These are phyloP conservation scores for Suhomyces kunorum DNA, from an alignment of 1,139 yeast genomes.

Conservation along the genomic window DNA sequence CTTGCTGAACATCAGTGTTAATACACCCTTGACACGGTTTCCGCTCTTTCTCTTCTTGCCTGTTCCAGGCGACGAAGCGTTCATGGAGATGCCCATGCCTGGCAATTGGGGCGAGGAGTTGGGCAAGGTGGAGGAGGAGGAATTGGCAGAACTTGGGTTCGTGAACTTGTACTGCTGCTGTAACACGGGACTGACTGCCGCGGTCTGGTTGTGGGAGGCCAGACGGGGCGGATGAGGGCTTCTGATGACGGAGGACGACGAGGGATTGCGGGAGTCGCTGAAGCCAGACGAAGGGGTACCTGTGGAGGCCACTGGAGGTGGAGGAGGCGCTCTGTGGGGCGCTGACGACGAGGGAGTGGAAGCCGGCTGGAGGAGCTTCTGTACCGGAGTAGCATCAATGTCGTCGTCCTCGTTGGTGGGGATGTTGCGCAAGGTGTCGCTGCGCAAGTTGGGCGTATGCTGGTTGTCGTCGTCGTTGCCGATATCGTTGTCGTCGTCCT, in stretches of 20 bases:
- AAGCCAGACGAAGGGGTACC: conserved; percentile 1
- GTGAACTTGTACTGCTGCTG: conserved; percentile 21
- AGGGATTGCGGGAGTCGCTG: conserved; percentile 17
- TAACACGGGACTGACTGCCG: conserved; percentile 39
- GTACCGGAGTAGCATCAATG: conserved; percentile 25
- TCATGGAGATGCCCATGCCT: conserved; percentile 25
- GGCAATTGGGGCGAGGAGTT: conserved; percentile 26
- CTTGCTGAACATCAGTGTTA: conserved; percentile 45
- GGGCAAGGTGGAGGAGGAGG: conserved; percentile 16
- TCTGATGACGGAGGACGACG: conserved; percentile 28
- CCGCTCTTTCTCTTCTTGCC: conserved; percentile 38
- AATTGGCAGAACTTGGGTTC: conserved; percentile 14
- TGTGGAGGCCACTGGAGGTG: conserved; percentile 5
- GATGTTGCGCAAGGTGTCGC: conserved; percentile 33
- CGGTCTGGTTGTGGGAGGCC: conserved; percentile 28
- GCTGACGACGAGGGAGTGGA: conserved; percentile 4
- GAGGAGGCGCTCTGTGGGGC: conserved; percentile 7
- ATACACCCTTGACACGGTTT: conserved; percentile 43
- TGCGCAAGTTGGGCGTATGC: conserved; percentile 19
- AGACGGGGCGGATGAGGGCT: conserved; percentile 19
- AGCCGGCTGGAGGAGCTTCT: conserved; percentile 3
- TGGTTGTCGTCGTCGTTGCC: neutral
- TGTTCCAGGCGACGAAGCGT: conserved; percentile 12
- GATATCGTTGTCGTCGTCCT: conserved; percentile 5
- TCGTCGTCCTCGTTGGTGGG: conserved; percentile 41